Base-by-base conservation (phyloP, 805 yeast genomes). In the Yamadazyma nakazawae region DNA sequence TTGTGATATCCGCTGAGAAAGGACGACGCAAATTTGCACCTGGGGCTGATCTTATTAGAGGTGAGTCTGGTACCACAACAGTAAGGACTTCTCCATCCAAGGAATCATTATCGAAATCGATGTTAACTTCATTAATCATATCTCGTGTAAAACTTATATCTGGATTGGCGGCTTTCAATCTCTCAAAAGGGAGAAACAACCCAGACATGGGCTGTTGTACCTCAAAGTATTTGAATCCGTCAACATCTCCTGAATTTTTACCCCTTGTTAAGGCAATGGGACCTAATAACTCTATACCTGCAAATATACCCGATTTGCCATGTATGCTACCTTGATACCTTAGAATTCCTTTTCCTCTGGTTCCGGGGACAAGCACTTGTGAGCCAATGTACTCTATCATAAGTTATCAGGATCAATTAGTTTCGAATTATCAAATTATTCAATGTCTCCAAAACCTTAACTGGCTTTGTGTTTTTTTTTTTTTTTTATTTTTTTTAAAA, bases 241-340 rank as follows among this genome's bases (percentile, higher is more conserved):
- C 78, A 38, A 82, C 89, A 36, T 79, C 76, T n/a, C 99, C 99
- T 45, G 81, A 78, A 59, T 92, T 94, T 63, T 88, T 87, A 18
- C 99, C 99, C 45, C 79, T 71, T 5, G 70, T 60, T 0, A 78
- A 67, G 35, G 79, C 76, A 16, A 62, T 56, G 1, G 81, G 82
- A 1, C 87, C 91, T n/a, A 81, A 57, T 37, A 92, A 68, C 61
- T 92, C 97, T 5, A 92, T 76, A 2, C 99, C 99, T 5, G 91
- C 96, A 69, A 83, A 92, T 10, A 74, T 71, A 0, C 96, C 96
- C 32, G 52, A 50, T 58, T 87, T 88, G 18, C 84, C 84, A 18
- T 81, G 77, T 14, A 92, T 88, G 2, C 75, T 64, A 1, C 97
- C 99, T 17, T 82, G 72, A 63, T 77, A 91, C 49, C 81, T 74